Percentiles rank a stretch among this genome's conserved stretches.
Conservation (phyloP, 2,329 filamentous ascomycete species). For the Scedosporium boydii region DNA sequence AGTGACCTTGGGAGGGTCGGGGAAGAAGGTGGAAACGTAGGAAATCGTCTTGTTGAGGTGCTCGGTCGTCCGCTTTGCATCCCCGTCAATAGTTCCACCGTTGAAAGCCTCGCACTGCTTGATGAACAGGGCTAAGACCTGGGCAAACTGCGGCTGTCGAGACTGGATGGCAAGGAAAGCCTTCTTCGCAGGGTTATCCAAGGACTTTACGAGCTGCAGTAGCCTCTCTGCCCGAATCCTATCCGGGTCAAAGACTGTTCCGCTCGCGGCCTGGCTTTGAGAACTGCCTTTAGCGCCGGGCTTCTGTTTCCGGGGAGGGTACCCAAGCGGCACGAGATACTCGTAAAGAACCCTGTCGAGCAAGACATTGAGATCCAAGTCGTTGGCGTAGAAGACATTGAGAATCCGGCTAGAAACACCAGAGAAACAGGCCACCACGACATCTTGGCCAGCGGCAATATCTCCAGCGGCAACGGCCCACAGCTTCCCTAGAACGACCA, state of each 20-base stretch:
- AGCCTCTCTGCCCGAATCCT: conserved; percentile 77
- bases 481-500: conserved; percentile 72
- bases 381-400: conserved; percentile 83
- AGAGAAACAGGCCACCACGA: conserved; percentile 63
- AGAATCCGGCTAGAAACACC: conserved; percentile 79
- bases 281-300: conserved; percentile 44
- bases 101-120: conserved; percentile 84
- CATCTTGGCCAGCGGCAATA: conserved; percentile 72
- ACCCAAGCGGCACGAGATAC: conserved; percentile 78
- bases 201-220: conserved; percentile 66
- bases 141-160: conserved; percentile 65
- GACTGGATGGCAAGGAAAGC: conserved; percentile 83
- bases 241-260: conserved; percentile 45
- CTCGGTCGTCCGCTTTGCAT: conserved; percentile 58
- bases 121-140: conserved; percentile 66
- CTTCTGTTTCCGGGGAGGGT: conserved; percentile 58
- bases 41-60: conserved; percentile 65
- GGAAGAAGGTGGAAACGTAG: conserved; percentile 64
- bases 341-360: conserved; percentile 82
- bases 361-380: conserved; percentile 73
- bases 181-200: conserved; percentile 69
- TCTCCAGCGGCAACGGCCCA: conserved; percentile 93
- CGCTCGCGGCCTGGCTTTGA: conserved; percentile 39
- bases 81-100: conserved; percentile 69
- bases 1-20: conserved; percentile 62